Base-by-base conservation (phyloP, 441 rosid genomes). In the Aquilaria agallochum region DNA sequence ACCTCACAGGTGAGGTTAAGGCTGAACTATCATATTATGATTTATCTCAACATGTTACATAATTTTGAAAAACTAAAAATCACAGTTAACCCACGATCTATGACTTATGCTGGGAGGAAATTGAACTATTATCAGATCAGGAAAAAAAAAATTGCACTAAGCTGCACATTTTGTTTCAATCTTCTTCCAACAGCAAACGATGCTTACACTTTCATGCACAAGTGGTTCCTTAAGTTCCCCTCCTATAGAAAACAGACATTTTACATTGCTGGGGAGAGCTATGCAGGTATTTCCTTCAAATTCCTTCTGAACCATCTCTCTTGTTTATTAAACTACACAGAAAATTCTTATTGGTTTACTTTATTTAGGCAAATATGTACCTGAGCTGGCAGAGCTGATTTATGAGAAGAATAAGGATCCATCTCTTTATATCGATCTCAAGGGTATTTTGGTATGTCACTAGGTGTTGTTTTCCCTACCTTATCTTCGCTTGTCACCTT, bases 181-280 rank as follows among this genome's bases (percentile, higher is more conserved):
- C 48, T 44, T 34, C 59, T 54, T 61, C 11, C 58, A 51, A 66
- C 68, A 94, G 99, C 97, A 47, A 87, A 82, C 58, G 99, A 94
- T 67, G 73, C 97, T 47, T 94, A 91, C 72, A 52, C 72, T 57
- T 92, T 94, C 78, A 88, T 94, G 59, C 85, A 75, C 55, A 78
- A 73, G 58, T 94, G 99, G 99, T 78, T 91, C 66, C 70, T 78
- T 72, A 83, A 68, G 74, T 94, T 86, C 63, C 99, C 99, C n/a
- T 67, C 81, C 2, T 83, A 86, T 64, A 82, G 74, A 75, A 67
- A 30, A 0, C 72, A 77, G 59, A 51, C 75, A 2, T 89, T 94
- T 69, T 94, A 91, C 68, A 86, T 94, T 55, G 97, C 97, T 0
- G 99, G 99, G 51, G 99, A 94, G 78, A 94, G 99, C 77, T 94